Base-by-base conservation (phyloP, 352 stramenopile species). In the Globisporangium radiosum region DNA sequence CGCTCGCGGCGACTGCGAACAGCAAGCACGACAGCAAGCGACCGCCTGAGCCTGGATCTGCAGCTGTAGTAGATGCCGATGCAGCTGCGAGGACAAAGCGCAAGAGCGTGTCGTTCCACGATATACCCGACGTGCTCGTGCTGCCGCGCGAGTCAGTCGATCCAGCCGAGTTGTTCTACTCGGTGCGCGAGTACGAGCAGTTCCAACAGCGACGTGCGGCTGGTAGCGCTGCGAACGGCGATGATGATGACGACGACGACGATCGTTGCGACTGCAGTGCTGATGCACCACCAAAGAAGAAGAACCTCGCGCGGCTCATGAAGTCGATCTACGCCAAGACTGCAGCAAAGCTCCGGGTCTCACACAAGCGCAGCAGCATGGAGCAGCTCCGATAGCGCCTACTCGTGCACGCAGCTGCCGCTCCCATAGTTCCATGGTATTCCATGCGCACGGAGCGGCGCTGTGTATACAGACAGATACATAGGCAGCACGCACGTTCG, bases 31-130 rank as follows among this genome's bases (percentile, higher is more conserved):
- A 72, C 37, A 49, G 48, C 64, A 52, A 57, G 39, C 54, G 68
- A 50, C 52, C 60, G 61, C 39, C 54, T 19, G 47, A 53, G 36
- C 43, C 17, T 3, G 25, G 15, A 19, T 55, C 50, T 3, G 15
- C 50, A 36, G 14, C 10, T 14, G 8, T 36, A 61, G 39, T 5
- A 39, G 15, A 38, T 53, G 25, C 9, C 43, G 14, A 54, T 25
- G 36, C 45, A 60, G 17, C 2, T 17, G 42, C 38, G 17, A 47
- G 33, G n/a, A 47, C 39, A 6, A 70, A 66, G 55, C 62, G 68
- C 15, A 80, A 80, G 66, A 81, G 73, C 57, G 75, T 85, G 54
- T 81, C 75, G 9, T 85, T 85, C 53, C 64, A 73, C 61, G 75
- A 82, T 1, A 60, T 81, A 51, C 75, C 73, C 9, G 65, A 79